Evolutionary conservation across 768 basidiomycete genomes (phyloP).

Genomic region (Suillus lakei): DNA sequence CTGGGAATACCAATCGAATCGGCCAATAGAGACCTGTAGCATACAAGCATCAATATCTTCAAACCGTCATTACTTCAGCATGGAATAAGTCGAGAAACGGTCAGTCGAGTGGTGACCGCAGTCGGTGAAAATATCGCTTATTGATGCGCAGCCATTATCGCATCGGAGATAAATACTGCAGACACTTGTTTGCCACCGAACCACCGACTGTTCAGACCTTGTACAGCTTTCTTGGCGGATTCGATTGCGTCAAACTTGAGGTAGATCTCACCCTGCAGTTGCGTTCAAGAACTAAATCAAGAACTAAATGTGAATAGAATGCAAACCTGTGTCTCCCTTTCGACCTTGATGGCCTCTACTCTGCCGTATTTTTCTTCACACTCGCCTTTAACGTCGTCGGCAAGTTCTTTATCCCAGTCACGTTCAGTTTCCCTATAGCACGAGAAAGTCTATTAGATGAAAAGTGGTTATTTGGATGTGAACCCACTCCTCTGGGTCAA

Average conservation of each 20-base stretch:
- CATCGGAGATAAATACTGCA: slow-evolving; percentile 89
- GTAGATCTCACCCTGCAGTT: slow-evolving; percentile 92
- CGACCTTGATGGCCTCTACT: slow-evolving; percentile 88
- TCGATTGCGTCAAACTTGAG: slow-evolving; percentile 86
- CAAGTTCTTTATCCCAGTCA: slow-evolving; percentile 97
- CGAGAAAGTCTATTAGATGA: slow-evolving; percentile 11
- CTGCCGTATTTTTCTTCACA: slow-evolving; percentile 89
- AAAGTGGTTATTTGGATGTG: slow-evolving; percentile 7
- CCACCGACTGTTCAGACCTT: slow-evolving; percentile 95
- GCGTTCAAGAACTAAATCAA: slow-evolving; percentile 15
- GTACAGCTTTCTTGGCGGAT: slow-evolving; percentile 80
- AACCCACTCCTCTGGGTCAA: slow-evolving; percentile 92
- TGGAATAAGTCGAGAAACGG: slow-evolving; percentile 27
- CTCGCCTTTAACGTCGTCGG: slow-evolving; percentile 95
- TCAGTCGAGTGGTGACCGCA: slow-evolving; percentile 20
- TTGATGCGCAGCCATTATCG: slow-evolving; percentile 92
- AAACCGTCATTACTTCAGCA: slow-evolving; percentile 31
- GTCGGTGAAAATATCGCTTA: slow-evolving; percentile 38
- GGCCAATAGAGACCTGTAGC: slow-evolving; percentile 30
- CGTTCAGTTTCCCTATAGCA: slow-evolving; percentile 83
- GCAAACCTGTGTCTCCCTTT: slow-evolving; percentile 89
- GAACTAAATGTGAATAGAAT: background rate
- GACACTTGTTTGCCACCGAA: slow-evolving; percentile 92
- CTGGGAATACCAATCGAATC: slow-evolving; percentile 36
- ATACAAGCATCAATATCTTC: slow-evolving; percentile 36